Base-by-base conservation (phyloP, 2,329 filamentous ascomycete genomes). In the Paradendryphiella salina region DNA sequence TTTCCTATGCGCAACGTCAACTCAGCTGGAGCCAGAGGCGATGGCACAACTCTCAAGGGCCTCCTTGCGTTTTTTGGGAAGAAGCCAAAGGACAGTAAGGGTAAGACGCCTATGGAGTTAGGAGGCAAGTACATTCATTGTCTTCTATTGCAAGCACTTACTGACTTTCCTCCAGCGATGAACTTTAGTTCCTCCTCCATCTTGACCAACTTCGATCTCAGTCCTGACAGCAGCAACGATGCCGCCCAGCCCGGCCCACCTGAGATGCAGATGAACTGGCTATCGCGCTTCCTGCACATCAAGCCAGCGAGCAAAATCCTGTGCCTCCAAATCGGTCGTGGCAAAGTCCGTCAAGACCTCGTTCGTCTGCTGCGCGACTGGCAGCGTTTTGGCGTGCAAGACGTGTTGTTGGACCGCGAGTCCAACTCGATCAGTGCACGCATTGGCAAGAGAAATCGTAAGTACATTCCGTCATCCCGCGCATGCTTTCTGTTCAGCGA, bases 251-350 rank as follows among this genome's bases (percentile, higher is more conserved):
- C 56, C 38, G 54, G 61, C 43, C 51, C 71, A 49, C 53, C 69
- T 46, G 60, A 76, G 57, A 58, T 67, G 86, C 90, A 74, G 42
- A 65, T 61, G 66, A 96, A 88, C 61, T 96, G 93, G 92, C 82
- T 97, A 45, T 87, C 90, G 23, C 88, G 90, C 13, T 84, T 97
- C 37, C 90, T 97, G 76, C 85, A 90, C 47, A 87, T 96, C 67
- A 96, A 94, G 70, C 93, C 93, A 1, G 89, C 87, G 0, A 86
- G 79, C 13, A 84, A 84, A 57, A 81, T 89, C 21, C 74, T 96
- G 13, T 94, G 90, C 70, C 86, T 96, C 70, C 81, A 80, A 3
- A 80, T 90, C 18, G 84, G 87, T 4, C 87, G 87, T 61, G 80
- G 81, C n/a, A 83, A 85, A 52, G 88, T 87, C 35, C 85, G 90